These are phyloP conservation scores for Geranium rotundifolium DNA, from an alignment of 345 rosid genomes.

Conservation along the genomic window DNA sequence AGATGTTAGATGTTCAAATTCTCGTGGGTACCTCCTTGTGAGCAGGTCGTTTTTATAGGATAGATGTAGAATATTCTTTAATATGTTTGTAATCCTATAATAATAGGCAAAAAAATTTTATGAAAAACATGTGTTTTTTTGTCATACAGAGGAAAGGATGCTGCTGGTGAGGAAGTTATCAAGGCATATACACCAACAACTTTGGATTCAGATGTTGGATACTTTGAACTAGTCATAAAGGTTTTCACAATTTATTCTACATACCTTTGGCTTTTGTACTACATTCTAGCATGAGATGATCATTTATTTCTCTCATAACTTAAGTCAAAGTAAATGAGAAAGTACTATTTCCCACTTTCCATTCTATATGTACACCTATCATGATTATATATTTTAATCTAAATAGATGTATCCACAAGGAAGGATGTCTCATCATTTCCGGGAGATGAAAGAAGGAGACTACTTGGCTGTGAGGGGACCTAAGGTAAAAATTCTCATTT, in stretches of 20 bases:
- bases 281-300: neutral
- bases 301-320: neutral
- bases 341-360: neutral
- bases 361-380: neutral
- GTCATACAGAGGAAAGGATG: constrained; percentile 35
- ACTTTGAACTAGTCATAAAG: constrained; percentile 47
- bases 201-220: constrained; percentile 48
- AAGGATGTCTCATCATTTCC: constrained; percentile 66
- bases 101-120: no score
- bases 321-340: neutral
- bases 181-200: constrained; percentile 47
- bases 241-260: constrained; percentile 9
- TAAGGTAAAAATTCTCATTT: constrained; percentile 27
- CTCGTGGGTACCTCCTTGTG: no score
- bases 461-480: constrained; percentile 59
- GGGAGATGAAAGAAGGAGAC: constrained; percentile 49
- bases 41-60: no score
- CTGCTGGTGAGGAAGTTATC: constrained; percentile 32
- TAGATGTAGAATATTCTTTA: no score
- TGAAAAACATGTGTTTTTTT: neutral
- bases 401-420: constrained; percentile 67
- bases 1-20: no score
- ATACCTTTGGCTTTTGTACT: neutral
- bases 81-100: no score
- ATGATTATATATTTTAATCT: neutral